Evolutionary conservation across 2,329 filamentous ascomycete genomes (phyloP), one percentile per base, ranked within the genome.

Genomic region (Cadophora malorum): DNA sequence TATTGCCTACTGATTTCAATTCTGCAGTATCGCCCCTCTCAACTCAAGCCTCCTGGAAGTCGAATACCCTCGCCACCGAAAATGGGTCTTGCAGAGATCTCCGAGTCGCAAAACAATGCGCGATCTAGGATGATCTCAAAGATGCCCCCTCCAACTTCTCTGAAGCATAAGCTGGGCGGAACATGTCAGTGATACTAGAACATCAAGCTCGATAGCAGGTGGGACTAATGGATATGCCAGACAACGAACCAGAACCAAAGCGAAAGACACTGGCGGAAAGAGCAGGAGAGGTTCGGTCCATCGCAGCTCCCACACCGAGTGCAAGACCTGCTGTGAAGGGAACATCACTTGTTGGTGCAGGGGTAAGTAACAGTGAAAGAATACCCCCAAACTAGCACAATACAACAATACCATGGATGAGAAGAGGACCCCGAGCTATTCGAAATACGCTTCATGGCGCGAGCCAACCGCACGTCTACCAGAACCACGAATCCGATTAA

Each of bases 81-180:
- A 38, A 60, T 73, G 66, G 79, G 80, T 3, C 81, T 89, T 19
- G 78, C 82, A 10, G 87, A 89, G 74, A 84, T 87, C 72, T 83
- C 81, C 74, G 85, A 88, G 8, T 88, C 87, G n/a, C 86, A 90
- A 74, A 82, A 80, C 78, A 90, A 90, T 76, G 78, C 83, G 53
- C 84, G 87, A 62, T 77, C 79, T 23, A 83, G 83, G 61, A 77
- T 79, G 1, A 76, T 81, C 0, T 80, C 80, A 47, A 80, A 80
- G 63, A 79, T 81, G 41, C 79, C 81, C 12, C 76, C 81, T 10
- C 72, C 82, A 69, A 74, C 76, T 0, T 80, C 79, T 14, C 66
- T 84, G 69, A 90, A 90, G 79, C 84, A 88, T 71, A 81, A 81
- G 66, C 35, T 72, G 38, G 59, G 64, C 7, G 59, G 67, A 52